Base-by-base conservation (phyloP, 2,329 filamentous ascomycete genomes). In the Beauveria asiatica region DNA sequence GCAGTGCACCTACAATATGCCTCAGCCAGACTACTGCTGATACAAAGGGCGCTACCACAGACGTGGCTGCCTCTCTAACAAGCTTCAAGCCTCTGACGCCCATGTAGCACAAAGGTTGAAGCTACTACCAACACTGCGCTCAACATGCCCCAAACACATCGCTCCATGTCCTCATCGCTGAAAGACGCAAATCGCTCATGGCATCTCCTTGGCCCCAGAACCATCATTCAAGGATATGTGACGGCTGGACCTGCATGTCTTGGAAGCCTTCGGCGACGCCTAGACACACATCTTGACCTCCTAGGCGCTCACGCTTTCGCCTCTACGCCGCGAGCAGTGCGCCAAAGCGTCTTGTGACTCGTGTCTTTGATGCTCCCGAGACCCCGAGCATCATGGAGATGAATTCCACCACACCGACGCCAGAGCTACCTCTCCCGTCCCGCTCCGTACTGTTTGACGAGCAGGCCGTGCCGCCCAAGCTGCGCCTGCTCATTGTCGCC, bases 401-500 rank as follows among this genome's bases (percentile, higher is more conserved):
- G 16, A 25, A 45, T 30, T 16, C 45, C 17, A n/a, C 5, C 33
- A 41, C 23, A 10, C 8, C 33, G 17, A 30, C 30, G 17, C 46
- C 10, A n/a, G 45, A 65, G 67, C 66, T 51, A 67, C 72, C 54
- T 67, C 69, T 49, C 30, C 65, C 69, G 16, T 73, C 73, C 33
- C 71, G 67, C 19, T 71, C 72, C 44, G 75, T 74, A 7, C 69
- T 75, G 59, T 64, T 68, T 62, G 74, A 77, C 42, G 71, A 70
- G 66, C 68, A 68, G 13, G 62, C 67, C 5, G 68, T 70, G 62
- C 70, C 73, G 62, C 76, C 72, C 64, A 83, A 82, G 64, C 74
- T 87, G 33, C 82, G 78, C 63, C 79, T 89, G 60, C 80, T 89
- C 39, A 78, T 89, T 41, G 84, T 84, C 61, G 81, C 86, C 61